These are phyloP conservation scores for Crithidia acanthocephali DNA, from an alignment of 208 protist genomes.

Conservation along the genomic window DNA sequence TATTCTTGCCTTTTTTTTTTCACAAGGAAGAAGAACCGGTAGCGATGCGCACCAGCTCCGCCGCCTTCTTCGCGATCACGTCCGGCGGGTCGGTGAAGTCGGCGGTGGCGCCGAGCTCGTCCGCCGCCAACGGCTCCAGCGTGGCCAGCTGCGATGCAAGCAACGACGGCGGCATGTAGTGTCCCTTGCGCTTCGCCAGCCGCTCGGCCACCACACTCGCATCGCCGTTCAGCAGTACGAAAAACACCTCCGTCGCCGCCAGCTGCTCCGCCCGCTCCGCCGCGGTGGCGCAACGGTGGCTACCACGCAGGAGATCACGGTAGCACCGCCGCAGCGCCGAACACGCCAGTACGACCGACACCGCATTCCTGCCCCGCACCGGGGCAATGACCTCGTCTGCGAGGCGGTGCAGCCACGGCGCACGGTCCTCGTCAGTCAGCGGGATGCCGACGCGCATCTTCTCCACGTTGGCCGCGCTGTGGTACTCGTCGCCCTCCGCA, in stretches of 20 bases:
- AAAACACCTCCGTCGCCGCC: conserved; percentile 40
- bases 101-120: conserved; percentile 44
- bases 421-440: conserved; percentile 72
- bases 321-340: conserved; percentile 67
- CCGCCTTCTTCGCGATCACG: conserved; percentile 35
- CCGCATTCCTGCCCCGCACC: neutral
- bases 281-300: neutral
- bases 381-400: conserved; percentile 43
- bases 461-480: conserved; percentile 48
- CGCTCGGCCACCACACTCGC: conserved; percentile 37
- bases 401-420: conserved; percentile 71
- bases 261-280: conserved; percentile 1
- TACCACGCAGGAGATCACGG: conserved; percentile 57
- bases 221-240: conserved; percentile 55
- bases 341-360: conserved; percentile 65
- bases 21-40: neutral
- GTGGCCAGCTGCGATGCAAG: conserved; percentile 63
- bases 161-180: conserved; percentile 73
- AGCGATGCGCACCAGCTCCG: conserved; percentile 18
- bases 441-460: conserved; percentile 78
- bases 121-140: conserved; percentile 48
- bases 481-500: conserved; percentile 76
- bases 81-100: conserved; percentile 30
- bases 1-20: too few relatives aligned
- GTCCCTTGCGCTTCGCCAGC: conserved; percentile 45